Conservation (phyloP, 495 filamentous ascomycete genomes). For the Penicillium manginii region DNA sequence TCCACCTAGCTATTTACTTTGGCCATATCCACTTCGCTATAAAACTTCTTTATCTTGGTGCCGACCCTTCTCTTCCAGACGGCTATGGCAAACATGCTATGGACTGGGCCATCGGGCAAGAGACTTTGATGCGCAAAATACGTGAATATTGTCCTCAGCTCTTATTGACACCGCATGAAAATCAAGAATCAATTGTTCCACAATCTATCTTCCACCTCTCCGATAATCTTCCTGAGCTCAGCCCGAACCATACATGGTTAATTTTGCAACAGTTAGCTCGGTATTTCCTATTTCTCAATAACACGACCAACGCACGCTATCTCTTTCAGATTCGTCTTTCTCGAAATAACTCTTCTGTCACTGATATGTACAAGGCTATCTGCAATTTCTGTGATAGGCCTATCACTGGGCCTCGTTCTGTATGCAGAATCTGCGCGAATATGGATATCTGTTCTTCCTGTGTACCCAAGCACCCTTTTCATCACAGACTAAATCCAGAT, state of each 20-base stretch:
- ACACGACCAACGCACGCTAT: slow-evolving; percentile 9
- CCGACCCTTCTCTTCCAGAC: slow-evolving; percentile 6
- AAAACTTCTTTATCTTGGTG: slow-evolving; percentile 7
- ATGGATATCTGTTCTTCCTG: slow-evolving; percentile 17
- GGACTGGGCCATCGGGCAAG: slow-evolving; percentile 12
- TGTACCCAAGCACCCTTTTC: slow-evolving; percentile 4
- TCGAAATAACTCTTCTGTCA: background rate
- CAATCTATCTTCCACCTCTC: slow-evolving; percentile 12
- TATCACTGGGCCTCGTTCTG: slow-evolving; percentile 9
- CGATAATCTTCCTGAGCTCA: background rate
- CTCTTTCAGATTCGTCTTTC: slow-evolving; percentile 9
- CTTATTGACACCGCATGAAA: slow-evolving; percentile 1
- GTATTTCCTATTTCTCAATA: slow-evolving; percentile 16
- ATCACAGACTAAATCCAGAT: slow-evolving; percentile 8
- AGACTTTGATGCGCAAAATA: slow-evolving; percentile 8
- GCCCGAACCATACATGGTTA: background rate
- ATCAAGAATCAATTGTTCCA: slow-evolving; percentile 6
- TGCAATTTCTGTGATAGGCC: background rate
- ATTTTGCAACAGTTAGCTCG: slow-evolving; percentile 16
- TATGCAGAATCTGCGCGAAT: slow-evolving; percentile 16
- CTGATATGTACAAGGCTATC: background rate
- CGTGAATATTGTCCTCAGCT: slow-evolving; percentile 5
- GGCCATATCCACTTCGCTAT: slow-evolving; percentile 9
- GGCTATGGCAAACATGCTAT: slow-evolving; percentile 14
- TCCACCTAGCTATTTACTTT: slow-evolving; percentile 8